Evolutionary conservation across 192 early-diverging fungal species (phyloP), one percentile per base, ranked within the genome.

Genomic region (Helicostylum pulchrum): DNA sequence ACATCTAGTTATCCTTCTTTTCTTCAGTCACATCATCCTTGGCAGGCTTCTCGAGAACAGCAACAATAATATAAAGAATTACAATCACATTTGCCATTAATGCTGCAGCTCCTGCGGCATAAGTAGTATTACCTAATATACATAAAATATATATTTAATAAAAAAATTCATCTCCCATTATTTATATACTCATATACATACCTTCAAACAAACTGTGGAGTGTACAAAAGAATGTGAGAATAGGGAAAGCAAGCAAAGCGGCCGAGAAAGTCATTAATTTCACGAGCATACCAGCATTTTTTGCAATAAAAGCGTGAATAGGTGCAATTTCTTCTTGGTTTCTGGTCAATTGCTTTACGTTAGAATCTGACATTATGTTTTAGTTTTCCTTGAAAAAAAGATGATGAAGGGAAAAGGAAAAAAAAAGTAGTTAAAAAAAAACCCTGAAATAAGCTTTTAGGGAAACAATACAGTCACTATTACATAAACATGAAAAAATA

Each of bases 51-150:
- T 83, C 81, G 32, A 78, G 23, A 12, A 77, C 62, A 6, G 81
- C 81, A 11, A 43, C 72, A 10, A 72, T 39, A 1, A 83, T 71
- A 58, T 83, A 83, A 0, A 66, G 66, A 48, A 83, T 61, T 3
- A 79, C 74, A 23, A 83, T 71, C 0, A 78, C 23, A 62, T 83
- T 83, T 32, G 81, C 81, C n/a, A 78, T 49, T 1, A 74, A 55
- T 11, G 78, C 81, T n/a, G 81, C 81, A 14, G 70, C 57, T 45
- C 75, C 79, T 23, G 76, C 81, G 5, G 81, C 78, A 73, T 83
- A 83, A 0, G 78, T 80, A 3, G 72, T 68, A 60, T 83, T 83
- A 7, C 81, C 81, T 78, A 68, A n/a, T 32, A 15, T 19, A 26
- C 26, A 26, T 26, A 26, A 26, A 2, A 26, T 23, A 12, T 9